These are phyloP conservation scores for Cladosporium oxysporum DNA, from an alignment of 2,329 filamentous ascomycete species.

Conservation along the genomic window DNA sequence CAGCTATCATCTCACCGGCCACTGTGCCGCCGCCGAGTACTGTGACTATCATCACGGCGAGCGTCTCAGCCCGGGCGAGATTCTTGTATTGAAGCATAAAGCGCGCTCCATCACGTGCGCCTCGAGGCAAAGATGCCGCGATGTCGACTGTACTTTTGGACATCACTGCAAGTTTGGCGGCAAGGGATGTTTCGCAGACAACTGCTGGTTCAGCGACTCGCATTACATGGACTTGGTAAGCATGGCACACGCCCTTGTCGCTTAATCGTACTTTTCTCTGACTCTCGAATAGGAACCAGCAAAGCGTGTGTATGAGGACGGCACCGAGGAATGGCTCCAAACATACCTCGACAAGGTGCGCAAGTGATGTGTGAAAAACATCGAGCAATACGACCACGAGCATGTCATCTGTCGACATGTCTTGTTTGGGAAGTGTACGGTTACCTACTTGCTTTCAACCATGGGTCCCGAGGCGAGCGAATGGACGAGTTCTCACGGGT, in stretches of 20 bases:
- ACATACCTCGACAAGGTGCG: conserved; percentile 29
- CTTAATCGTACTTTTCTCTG: neutral
- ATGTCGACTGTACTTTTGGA: conserved; percentile 46
- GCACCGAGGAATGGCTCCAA: conserved; percentile 33
- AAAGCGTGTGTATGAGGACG: conserved; percentile 34
- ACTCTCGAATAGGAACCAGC: conserved; percentile 27
- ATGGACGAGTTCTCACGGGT: neutral
- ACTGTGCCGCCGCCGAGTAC: conserved; percentile 43
- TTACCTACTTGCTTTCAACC: neutral
- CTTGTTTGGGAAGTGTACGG: neutral
- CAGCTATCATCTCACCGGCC: conserved; percentile 39
- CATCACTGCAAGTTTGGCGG: conserved; percentile 44
- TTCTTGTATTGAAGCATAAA: conserved; percentile 45
- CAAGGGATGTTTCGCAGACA: conserved; percentile 39
- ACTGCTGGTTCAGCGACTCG: conserved; percentile 42
- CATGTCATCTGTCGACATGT: conserved; percentile 10
- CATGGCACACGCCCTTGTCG: conserved; percentile 6
- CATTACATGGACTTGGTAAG: conserved; percentile 44
- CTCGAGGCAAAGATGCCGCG: conserved; percentile 39
- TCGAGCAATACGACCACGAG: neutral
- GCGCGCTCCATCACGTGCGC: conserved; percentile 44
- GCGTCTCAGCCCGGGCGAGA: conserved; percentile 40
- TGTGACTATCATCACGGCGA: conserved; percentile 48
- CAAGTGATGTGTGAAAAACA: conserved; percentile 13
- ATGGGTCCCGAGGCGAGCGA: neutral